phyloP scores from a whole-genome alignment of 306 rosid genomes.

The Parietaria judaica region DNA sequence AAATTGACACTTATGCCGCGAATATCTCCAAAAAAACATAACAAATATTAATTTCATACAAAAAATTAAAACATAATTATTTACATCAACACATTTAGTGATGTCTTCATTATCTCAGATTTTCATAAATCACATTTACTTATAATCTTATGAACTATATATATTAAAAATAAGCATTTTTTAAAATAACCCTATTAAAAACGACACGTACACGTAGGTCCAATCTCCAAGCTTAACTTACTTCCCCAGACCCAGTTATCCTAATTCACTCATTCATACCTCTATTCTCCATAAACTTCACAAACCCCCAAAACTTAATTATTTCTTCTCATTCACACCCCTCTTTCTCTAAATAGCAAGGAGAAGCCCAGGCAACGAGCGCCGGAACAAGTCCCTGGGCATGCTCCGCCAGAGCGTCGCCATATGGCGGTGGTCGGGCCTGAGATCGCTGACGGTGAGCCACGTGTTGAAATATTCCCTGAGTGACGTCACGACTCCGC shows the following conservation, averaged over 20 bases:
- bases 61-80: background rate
- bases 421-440: slow-evolving; percentile 28
- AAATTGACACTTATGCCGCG: no score
- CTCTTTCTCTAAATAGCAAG: slow-evolving; percentile 47
- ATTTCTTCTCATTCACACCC: background rate
- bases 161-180: no score
- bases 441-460: slow-evolving; percentile 73
- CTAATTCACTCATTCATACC: no score
- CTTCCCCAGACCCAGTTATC: background rate
- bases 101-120: no score
- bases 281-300: no score
- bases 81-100: background rate
- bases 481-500: slow-evolving; percentile 55
- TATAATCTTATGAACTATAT: background rate
- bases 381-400: slow-evolving; percentile 60
- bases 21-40: no score
- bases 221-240: background rate
- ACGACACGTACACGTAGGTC: background rate
- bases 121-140: no score
- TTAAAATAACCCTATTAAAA: no score
- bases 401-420: slow-evolving; percentile 84
- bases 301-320: background rate
- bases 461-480: slow-evolving; percentile 92
- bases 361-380: slow-evolving; percentile 65
- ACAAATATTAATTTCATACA: no score